A percentile compares a stretch with the other conserved stretches of the same genome.
Conservation (phyloP, 2,329 filamentous ascomycete genomes). For the Talaromyces verruculosus region DNA sequence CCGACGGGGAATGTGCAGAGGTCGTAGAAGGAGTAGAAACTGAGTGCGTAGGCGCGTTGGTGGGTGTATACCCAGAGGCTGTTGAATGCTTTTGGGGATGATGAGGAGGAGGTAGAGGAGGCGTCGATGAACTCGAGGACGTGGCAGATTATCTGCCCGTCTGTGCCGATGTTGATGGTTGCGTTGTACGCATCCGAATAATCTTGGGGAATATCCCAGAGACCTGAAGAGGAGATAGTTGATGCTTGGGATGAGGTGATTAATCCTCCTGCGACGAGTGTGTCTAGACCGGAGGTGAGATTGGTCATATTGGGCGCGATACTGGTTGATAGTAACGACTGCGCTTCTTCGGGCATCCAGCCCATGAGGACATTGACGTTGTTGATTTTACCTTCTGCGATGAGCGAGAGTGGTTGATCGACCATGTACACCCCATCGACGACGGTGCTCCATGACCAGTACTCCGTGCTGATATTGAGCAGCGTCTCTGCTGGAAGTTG, state of each 20-base stretch:
- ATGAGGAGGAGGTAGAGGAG: slow-evolving; percentile 7
- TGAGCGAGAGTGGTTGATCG: slow-evolving; percentile 16
- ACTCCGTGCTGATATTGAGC: slow-evolving; percentile 14
- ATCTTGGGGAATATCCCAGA: slow-evolving; percentile 18
- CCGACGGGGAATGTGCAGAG: slow-evolving; percentile 22
- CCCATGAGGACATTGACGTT: slow-evolving; percentile 16
- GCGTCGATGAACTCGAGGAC: slow-evolving; percentile 17
- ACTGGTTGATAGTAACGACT: slow-evolving; percentile 16
- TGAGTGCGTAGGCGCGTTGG: slow-evolving; percentile 20
- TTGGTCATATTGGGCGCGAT: slow-evolving; percentile 17
- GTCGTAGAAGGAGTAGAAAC: slow-evolving; percentile 19
- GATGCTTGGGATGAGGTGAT: slow-evolving; percentile 13
- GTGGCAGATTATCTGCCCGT: slow-evolving; percentile 15
- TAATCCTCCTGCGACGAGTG: not conserved
- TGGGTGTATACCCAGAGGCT: slow-evolving; percentile 21
- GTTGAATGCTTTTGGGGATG: slow-evolving; percentile 4
- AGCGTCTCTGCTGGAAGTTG: slow-evolving; percentile 14
- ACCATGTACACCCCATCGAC: slow-evolving; percentile 19
- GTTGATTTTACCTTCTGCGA: slow-evolving; percentile 15
- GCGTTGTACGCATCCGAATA: slow-evolving; percentile 18
- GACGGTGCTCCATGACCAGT: slow-evolving; percentile 16
- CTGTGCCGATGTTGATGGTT: slow-evolving; percentile 20
- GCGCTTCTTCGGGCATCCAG: slow-evolving; percentile 22
- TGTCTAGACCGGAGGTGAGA: slow-evolving; percentile 5
- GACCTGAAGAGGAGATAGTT: slow-evolving; percentile 5